Percentiles rank a stretch among this genome's conserved stretches.
Conservation (phyloP, 345 rosid genomes). For the Noccaea bulbosa region DNA sequence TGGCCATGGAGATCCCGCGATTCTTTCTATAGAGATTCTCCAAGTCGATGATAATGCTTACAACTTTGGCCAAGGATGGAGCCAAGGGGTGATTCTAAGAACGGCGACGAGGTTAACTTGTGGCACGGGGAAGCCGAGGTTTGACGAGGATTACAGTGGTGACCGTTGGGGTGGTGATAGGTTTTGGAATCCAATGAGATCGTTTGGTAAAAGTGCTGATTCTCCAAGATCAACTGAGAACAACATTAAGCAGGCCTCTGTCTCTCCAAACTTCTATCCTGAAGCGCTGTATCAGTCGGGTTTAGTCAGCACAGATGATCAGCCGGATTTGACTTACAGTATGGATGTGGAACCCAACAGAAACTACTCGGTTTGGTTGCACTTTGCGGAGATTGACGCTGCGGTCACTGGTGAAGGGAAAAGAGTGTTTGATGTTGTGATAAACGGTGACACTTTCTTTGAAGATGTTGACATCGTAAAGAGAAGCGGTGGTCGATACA, state of each 20-base stretch:
- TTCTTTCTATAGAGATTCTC: constrained; percentile 83
- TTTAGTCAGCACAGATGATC: constrained; percentile 65
- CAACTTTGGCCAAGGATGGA: constrained; percentile 61
- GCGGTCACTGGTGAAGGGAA: constrained; percentile 61
- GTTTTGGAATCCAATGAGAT: constrained; percentile 69
- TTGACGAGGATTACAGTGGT: constrained; percentile 76
- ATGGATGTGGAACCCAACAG: constrained; percentile 90
- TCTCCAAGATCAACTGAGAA: constrained; percentile 63
- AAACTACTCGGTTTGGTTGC: constrained; percentile 92
- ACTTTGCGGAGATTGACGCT: constrained; percentile 92
- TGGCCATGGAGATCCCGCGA: constrained; percentile 96
- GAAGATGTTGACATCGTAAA: constrained; percentile 64
- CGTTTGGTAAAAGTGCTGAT: constrained; percentile 70
- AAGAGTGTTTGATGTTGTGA: constrained; percentile 81
- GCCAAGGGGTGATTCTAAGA: constrained; percentile 63
- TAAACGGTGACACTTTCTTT: constrained; percentile 68
- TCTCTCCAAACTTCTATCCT: constrained; percentile 86
- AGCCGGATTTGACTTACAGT: constrained; percentile 68
- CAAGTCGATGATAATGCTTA: constrained; percentile 84
- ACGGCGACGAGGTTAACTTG: constrained; percentile 79
- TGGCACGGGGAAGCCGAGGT: constrained; percentile 70
- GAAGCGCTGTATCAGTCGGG: constrained; percentile 86
- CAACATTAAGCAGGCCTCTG: constrained; percentile 63
- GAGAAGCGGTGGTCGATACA: constrained; percentile 64
- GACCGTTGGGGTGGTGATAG: constrained; percentile 99